Percentiles rank a stretch among this genome's conserved stretches.
Conservation (phyloP, 805 yeast species). For the Candida adriatica region DNA sequence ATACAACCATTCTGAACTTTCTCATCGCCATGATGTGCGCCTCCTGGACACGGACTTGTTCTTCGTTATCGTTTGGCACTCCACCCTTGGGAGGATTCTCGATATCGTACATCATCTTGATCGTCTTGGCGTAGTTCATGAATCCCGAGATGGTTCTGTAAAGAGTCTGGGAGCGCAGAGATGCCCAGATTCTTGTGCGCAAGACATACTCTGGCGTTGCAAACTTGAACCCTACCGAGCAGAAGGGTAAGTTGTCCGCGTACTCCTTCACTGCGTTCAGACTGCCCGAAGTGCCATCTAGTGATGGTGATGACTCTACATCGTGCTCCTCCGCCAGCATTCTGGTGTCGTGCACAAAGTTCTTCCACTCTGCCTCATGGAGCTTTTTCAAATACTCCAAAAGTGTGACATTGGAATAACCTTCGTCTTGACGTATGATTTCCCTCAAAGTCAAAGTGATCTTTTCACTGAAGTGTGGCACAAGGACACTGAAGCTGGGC, state of each 20-base stretch:
- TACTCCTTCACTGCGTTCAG: constrained; percentile 11
- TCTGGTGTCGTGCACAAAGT: constrained; percentile 62
- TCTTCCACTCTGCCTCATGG: constrained; percentile 62
- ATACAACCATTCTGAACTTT: constrained; percentile 57
- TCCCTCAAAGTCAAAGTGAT: constrained; percentile 71
- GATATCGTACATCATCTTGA: constrained; percentile 53
- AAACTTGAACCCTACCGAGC: constrained; percentile 57
- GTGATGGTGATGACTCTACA: constrained; percentile 7
- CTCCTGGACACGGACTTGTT: constrained; percentile 32
- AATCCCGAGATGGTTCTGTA: constrained; percentile 72
- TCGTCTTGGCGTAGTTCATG: constrained; percentile 61
- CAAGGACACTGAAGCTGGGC: constrained; percentile 78
- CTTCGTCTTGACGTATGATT: constrained; percentile 65
- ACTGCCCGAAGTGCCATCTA: constrained; percentile 13
- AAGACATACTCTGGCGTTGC: constrained; percentile 51
- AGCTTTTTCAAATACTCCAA: constrained; percentile 64
- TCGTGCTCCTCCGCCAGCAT: constrained; percentile 44
- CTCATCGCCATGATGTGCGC: constrained; percentile 52
- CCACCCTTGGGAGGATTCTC: constrained; percentile 37
- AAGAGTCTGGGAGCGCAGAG: constrained; percentile 65
- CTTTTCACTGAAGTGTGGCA: constrained; percentile 85
- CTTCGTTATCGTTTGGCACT: constrained; percentile 21
- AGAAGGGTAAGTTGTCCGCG: constrained; percentile 49
- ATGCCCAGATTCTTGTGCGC: constrained; percentile 73
- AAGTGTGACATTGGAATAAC: constrained; percentile 52